These are phyloP conservation scores for Eragrostis tef DNA, from an alignment of 202 grass and related monocot genomes.

Conservation along the genomic window DNA sequence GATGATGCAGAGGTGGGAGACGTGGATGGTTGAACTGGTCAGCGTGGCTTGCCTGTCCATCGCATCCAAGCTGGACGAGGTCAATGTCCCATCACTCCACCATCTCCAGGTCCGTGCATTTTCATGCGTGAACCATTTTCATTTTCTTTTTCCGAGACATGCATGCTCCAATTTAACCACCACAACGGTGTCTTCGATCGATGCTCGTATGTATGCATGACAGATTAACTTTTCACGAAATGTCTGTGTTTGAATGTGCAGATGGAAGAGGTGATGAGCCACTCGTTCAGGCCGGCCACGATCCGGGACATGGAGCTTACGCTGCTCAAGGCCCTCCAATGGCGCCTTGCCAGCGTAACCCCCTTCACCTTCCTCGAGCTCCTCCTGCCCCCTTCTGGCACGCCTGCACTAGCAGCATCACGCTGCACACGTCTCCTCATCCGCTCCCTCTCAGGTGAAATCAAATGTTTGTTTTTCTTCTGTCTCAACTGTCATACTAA, in stretches of 20 bases:
- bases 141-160: not conserved
- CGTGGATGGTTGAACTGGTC: constrained; percentile 88
- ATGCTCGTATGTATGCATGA: not conserved
- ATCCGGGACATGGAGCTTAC: constrained; percentile 77
- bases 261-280: constrained; percentile 60
- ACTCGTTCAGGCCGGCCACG: constrained; percentile 55
- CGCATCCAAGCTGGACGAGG: constrained; percentile 82
- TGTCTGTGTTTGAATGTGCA: not conserved
- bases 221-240: too few species aligned
- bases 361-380: constrained; percentile 68
- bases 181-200: not conserved
- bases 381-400: constrained; percentile 7
- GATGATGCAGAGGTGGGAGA: constrained; percentile 60
- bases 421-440: constrained; percentile 58
- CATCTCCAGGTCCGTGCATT: constrained; percentile 66
- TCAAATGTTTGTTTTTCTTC: not conserved
- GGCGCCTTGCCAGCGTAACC: constrained; percentile 78
- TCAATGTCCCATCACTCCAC: constrained; percentile 65
- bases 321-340: constrained; percentile 77
- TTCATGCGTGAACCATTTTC: not conserved
- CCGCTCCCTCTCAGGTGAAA: constrained; percentile 57
- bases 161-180: not conserved
- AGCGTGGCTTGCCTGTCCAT: constrained; percentile 77
- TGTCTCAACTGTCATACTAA: not conserved
- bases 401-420: not conserved